Conservation (phyloP, 140 eudicot genomes). For the Senecio squalidus region DNA sequence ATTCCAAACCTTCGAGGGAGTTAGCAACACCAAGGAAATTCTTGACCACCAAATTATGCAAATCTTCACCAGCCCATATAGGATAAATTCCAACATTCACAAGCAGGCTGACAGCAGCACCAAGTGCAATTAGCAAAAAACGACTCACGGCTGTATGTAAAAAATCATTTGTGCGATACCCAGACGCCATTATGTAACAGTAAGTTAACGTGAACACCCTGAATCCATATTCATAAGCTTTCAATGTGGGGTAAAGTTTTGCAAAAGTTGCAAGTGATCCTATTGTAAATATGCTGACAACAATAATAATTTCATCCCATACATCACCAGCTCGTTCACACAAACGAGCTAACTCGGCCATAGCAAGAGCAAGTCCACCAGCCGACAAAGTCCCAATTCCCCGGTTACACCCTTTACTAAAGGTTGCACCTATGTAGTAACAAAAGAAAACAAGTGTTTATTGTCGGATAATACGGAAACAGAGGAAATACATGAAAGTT, state of each 20-base stretch:
- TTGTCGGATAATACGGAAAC: neutral
- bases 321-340: constrained; percentile 37
- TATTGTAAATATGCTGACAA: constrained; percentile 54
- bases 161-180: constrained; percentile 47
- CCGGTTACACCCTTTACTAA: constrained; percentile 85
- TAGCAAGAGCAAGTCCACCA: constrained; percentile 72
- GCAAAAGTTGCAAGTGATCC: constrained; percentile 61
- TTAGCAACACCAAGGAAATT: constrained; percentile 72
- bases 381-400: constrained; percentile 79
- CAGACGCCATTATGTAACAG: constrained; percentile 73
- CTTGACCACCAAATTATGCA: constrained; percentile 66
- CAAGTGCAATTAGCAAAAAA: constrained; percentile 64
- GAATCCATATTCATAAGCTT: constrained; percentile 76
- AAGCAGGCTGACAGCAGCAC: constrained; percentile 50
- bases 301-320: constrained; percentile 47
- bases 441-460: neutral
- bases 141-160: constrained; percentile 49
- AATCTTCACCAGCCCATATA: constrained; percentile 91
- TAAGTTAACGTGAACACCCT: constrained; percentile 78
- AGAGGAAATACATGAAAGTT: too few relatives aligned
- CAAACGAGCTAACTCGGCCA: constrained; percentile 44
- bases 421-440: constrained; percentile 57
- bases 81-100: constrained; percentile 66
- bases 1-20: constrained; percentile 63
- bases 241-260: constrained; percentile 63